Conservation (phyloP, 148 eudicot species). For the Amaranthus palmeri region DNA sequence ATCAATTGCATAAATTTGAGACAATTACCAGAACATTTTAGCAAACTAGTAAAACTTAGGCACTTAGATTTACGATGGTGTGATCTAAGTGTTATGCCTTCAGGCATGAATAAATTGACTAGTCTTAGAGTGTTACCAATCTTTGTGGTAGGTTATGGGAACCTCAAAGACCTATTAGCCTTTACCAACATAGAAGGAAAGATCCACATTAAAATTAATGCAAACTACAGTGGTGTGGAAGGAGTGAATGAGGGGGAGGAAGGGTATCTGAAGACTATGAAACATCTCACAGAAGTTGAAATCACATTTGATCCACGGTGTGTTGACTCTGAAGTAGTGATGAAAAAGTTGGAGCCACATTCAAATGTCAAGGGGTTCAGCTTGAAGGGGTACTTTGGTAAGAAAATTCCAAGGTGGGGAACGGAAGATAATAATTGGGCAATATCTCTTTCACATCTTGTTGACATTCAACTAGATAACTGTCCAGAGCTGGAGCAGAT, state of each 20-base stretch:
- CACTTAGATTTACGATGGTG: not conserved
- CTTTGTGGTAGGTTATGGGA: conserved; percentile 5
- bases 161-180: conserved; percentile 2
- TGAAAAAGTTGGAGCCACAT: conserved; percentile 24
- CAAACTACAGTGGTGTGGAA: not conserved
- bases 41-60: conserved; percentile 20
- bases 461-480: not conserved
- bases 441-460: conserved; percentile 20
- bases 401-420: conserved; percentile 24
- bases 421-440: not conserved
- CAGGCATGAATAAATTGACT: conserved; percentile 19
- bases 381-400: not conserved
- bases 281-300: not conserved
- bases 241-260: not conserved
- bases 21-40: conserved; percentile 21
- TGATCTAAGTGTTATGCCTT: no score
- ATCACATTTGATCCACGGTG: not conserved
- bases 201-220: not conserved
- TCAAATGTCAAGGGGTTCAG: conserved; percentile 2
- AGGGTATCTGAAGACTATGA: not conserved
- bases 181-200: not conserved
- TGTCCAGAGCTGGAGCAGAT: not conserved
- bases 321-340: not conserved
- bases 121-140: not conserved
- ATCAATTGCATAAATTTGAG: not conserved